These are phyloP conservation scores for Yamadazyma triangularis DNA, from an alignment of 1,139 yeast genomes.

Conservation along the genomic window DNA sequence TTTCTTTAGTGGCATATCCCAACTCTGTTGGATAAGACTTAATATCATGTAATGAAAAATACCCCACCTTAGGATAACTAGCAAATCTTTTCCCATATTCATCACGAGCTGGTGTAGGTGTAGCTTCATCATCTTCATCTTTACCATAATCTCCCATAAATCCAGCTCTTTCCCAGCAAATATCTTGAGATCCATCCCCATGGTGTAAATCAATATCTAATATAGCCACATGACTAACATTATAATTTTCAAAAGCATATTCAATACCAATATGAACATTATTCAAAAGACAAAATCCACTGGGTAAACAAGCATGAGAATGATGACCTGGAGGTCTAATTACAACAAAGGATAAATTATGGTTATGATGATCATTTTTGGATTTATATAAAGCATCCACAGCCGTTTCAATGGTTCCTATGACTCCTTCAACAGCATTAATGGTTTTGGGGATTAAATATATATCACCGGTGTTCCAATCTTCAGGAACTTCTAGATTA, in stretches of 20 bases:
- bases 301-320: slow-evolving; percentile 78
- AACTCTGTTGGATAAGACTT: slow-evolving; percentile 83
- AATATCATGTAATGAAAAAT: slow-evolving; percentile 81
- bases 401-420: slow-evolving; percentile 75
- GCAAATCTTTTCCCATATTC: slow-evolving; percentile 54
- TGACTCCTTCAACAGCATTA: slow-evolving; percentile 72
- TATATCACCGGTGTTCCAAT: slow-evolving; percentile 84
- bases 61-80: slow-evolving; percentile 65
- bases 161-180: slow-evolving; percentile 79
- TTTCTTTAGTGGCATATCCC: slow-evolving; percentile 71
- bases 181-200: slow-evolving; percentile 91
- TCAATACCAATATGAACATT: slow-evolving; percentile 82
- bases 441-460: slow-evolving; percentile 66
- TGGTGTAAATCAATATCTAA: slow-evolving; percentile 84
- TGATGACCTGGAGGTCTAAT: slow-evolving; percentile 90
- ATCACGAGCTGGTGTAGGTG: slow-evolving; percentile 35
- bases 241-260: slow-evolving; percentile 63
- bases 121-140: slow-evolving; percentile 35
- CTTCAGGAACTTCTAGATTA: slow-evolving; percentile 70
- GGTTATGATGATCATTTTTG: slow-evolving; percentile 18
- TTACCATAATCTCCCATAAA: slow-evolving; percentile 49
- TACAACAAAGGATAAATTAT: slow-evolving; percentile 61
- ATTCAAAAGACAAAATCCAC: slow-evolving; percentile 83
- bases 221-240: slow-evolving; percentile 76
- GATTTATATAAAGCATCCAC: slow-evolving; percentile 50